phyloP scores from a whole-genome alignment of 1,284 basidiomycete genomes.

The Trametes hirsuta region DNA sequence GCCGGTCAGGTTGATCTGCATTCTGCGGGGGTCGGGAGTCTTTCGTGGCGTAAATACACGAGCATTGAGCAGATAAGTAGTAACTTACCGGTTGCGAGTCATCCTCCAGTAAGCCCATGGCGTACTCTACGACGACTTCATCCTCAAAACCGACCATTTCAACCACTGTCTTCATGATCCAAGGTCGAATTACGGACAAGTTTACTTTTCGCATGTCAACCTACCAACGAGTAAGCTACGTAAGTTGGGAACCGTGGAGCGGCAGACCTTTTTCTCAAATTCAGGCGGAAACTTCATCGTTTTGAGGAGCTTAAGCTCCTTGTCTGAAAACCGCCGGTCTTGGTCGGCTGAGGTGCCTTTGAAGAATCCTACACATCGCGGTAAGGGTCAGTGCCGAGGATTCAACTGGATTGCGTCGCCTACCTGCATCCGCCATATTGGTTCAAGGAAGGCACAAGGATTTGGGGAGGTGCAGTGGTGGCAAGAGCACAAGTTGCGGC shows the following conservation, averaged over 20 bases:
- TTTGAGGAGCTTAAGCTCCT: constrained; percentile 88
- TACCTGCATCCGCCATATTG: constrained; percentile 39
- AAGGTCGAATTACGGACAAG: constrained; percentile 84
- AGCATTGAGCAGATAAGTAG: neutral
- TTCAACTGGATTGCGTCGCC: neutral
- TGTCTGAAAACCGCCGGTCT: constrained; percentile 92
- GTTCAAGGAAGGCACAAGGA: neutral
- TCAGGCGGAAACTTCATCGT: constrained; percentile 88
- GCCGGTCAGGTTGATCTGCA: constrained; percentile 93
- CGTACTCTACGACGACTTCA: constrained; percentile 96
- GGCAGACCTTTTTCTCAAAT: constrained; percentile 82
- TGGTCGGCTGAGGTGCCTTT: constrained; percentile 86
- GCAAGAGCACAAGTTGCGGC: too few relatives aligned
- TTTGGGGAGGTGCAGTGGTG: too few relatives aligned
- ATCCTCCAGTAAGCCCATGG: constrained; percentile 91
- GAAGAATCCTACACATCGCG: constrained; percentile 72
- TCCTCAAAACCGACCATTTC: constrained; percentile 94
- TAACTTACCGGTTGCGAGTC: constrained; percentile 73
- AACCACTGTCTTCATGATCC: constrained; percentile 91
- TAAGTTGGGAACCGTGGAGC: neutral
- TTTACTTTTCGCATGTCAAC: constrained; percentile 97
- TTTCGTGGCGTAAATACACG: constrained; percentile 35
- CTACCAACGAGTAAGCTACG: constrained; percentile 39
- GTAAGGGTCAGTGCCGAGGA: neutral
- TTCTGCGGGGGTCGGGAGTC: constrained; percentile 91